Evolutionary conservation across 2,329 filamentous ascomycete genomes (phyloP), one percentile per base, ranked within the genome.

Genomic region (Pseudonectria buxi): DNA sequence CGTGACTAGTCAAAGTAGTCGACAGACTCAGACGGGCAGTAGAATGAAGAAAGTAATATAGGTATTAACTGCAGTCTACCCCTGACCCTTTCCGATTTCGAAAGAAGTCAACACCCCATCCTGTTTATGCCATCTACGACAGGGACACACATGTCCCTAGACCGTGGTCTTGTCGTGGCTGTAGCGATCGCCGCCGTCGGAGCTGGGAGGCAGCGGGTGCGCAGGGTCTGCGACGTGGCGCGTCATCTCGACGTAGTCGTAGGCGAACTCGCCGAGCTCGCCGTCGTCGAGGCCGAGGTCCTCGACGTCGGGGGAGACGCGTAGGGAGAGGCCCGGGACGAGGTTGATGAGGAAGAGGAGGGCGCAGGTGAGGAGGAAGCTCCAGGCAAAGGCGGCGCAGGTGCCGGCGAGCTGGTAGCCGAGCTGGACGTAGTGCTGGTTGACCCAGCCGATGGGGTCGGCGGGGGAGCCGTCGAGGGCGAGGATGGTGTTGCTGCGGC

Each of bases 231-330:
- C 64, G 36, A 88, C 76, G 50, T 89, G 82, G 36, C 74, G 68
- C 27, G 68, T 69, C 31, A 78, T 56, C 73, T 88, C 83, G 50
- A 88, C 83, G 58, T 88, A 88, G 59, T 88, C 83, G 67, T 87
- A 88, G 18, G 83, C 83, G 53, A 88, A 88, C 64, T 89, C 84
- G 61, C 84, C 84, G 33, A 87, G 78, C 65, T 88, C 80, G 57
- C 76, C 74, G 52, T 87, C 83, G 53, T 88, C 84, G 22, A 78
- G 64, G 33, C 82, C 82, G 15, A 82, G 66, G 35, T 85, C 72
- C 63, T 86, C 82, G 33, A 82, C 79, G 50, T 81, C 78, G 45
- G 77, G 66, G 11, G 69, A 67, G 39, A 80, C 81, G 36, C 82
- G 78, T 32, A 86, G 75, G 48, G 79, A 78, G 24, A 86, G 69